A percentile compares a stretch with the other conserved stretches of the same genome.
Evolutionary conservation across 495 filamentous ascomycete genomes (phyloP).

Genomic region (Daldinia caldariorum): DNA sequence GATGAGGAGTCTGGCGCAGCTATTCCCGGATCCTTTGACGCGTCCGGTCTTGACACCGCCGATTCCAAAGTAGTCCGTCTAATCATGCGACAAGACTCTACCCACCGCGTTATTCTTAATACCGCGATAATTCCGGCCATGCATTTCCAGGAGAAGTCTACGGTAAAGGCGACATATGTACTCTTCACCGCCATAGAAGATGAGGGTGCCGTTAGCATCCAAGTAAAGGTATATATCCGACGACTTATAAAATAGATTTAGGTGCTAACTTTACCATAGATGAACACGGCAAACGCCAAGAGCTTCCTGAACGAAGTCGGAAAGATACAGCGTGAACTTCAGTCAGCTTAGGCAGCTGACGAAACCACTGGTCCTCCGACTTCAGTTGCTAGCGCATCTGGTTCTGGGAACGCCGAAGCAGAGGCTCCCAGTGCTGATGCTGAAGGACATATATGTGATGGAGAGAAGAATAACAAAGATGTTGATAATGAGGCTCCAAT

Average conservation of each 20-base stretch:
- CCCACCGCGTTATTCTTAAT: conserved; percentile 87
- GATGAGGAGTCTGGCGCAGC: conserved; percentile 58
- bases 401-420: too few species aligned
- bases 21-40: conserved; percentile 58
- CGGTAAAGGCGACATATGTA: conserved; percentile 65
- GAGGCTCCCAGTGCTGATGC: background rate
- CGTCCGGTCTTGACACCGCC: conserved; percentile 58
- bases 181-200: conserved; percentile 69
- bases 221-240: conserved; percentile 72
- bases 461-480: background rate
- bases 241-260: background rate
- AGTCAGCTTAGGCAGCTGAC: conserved; percentile 43
- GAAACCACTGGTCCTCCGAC: conserved; percentile 1
- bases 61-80: conserved; percentile 68
- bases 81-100: conserved; percentile 88
- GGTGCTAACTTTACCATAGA: conserved; percentile 43
- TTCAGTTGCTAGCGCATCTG: background rate
- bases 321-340: conserved; percentile 53
- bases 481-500: background rate
- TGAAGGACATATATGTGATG: background rate
- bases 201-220: conserved; percentile 65
- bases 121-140: conserved; percentile 77
- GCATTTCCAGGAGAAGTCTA: conserved; percentile 73
- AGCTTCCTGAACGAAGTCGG: conserved; percentile 53
- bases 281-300: conserved; percentile 58